Evolutionary conservation across 192 early-diverging fungal species (phyloP).

Genomic region (Pilobolus umbonatus): DNA sequence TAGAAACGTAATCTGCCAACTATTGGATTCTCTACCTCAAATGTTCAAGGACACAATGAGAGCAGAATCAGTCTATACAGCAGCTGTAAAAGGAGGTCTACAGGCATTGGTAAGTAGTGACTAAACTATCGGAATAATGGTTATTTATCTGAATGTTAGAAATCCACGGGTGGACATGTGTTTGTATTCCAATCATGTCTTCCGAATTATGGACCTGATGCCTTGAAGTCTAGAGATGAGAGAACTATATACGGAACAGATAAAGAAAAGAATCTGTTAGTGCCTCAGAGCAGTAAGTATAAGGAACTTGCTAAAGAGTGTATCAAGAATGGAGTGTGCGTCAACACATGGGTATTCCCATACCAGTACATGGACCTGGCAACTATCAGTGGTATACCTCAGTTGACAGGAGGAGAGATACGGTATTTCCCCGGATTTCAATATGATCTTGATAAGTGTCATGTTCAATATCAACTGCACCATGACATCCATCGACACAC

Average conservation of each 20-base stretch:
- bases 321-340: constrained; percentile 74
- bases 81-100: constrained; percentile 75
- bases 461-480: constrained; percentile 72
- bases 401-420: constrained; percentile 85
- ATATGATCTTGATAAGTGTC: constrained; percentile 62
- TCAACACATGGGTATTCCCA: constrained; percentile 91
- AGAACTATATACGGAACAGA: constrained; percentile 86
- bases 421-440: constrained; percentile 83
- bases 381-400: constrained; percentile 68
- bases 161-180: constrained; percentile 78
- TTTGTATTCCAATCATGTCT: constrained; percentile 85
- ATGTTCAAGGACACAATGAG: constrained; percentile 82
- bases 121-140: not conserved
- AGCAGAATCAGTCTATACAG: constrained; percentile 78
- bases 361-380: constrained; percentile 86
- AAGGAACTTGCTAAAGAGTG: constrained; percentile 81
- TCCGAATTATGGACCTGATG: constrained; percentile 84
- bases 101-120: constrained; percentile 61
- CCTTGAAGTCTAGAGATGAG: constrained; percentile 85
- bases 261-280: constrained; percentile 83
- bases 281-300: constrained; percentile 85
- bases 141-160: constrained; percentile 36
- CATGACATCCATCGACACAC: constrained; percentile 67
- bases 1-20: constrained; percentile 69
- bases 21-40: constrained; percentile 77